Evolutionary conservation across 73 alveolate species (phyloP).

Genomic region (Paramecium octaurelia): DNA sequence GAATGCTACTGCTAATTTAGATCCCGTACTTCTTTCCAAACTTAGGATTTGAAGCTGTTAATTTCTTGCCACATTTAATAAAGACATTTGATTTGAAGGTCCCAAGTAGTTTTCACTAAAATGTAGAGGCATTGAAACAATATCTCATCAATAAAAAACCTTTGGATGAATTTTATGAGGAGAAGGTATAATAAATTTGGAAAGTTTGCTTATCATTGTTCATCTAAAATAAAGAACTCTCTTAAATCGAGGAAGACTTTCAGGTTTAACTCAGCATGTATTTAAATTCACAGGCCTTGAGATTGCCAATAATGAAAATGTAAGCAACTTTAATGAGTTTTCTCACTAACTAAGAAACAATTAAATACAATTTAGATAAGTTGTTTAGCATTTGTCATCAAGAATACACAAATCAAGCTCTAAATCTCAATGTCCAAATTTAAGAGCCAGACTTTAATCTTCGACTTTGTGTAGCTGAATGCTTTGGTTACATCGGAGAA

Average conservation of each 20-base stretch:
- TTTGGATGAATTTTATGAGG: constrained; percentile 37
- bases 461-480: constrained; percentile 29
- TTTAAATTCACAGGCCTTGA: background rate
- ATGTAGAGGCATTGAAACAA: background rate
- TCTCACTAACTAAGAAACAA: constrained; percentile 4
- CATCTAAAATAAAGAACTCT: background rate
- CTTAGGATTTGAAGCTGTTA: constrained; percentile 36
- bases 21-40: constrained; percentile 21
- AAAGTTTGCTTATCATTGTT: background rate
- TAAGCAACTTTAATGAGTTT: constrained; percentile 41
- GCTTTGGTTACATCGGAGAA: constrained; percentile 43
- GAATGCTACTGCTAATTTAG: background rate
- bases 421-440: background rate
- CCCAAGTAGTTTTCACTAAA: background rate
- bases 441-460: constrained; percentile 14
- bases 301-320: constrained; percentile 50
- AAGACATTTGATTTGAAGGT: constrained; percentile 22
- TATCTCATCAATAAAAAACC: background rate
- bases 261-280: background rate
- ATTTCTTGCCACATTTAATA: background rate
- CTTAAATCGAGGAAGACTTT: constrained; percentile 21
- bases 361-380: constrained; percentile 30
- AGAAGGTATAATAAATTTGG: constrained; percentile 43
- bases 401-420: constrained; percentile 43
- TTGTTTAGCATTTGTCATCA: constrained; percentile 29